Evolutionary conservation across 306 rosid genomes (phyloP).

Genomic region (barrel medic (Medicago truncatula)): MtrunA17r5.0-ANR NC_053045.1:47875501-47876000

Average conservation of each 20-base stretch:
- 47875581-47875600: conserved; percentile 65
- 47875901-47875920: conserved; percentile 9
- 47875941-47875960: not conserved
- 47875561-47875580: conserved; percentile 94
- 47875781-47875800: conserved; percentile 50
- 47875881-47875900: conserved; percentile 45
- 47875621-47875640: conserved; percentile 42
- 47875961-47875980: conserved; percentile 4
- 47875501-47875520: conserved; percentile 90
- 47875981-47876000: not conserved
- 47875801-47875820: conserved; percentile 53
- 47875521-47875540: conserved; percentile 89
- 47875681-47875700: conserved; percentile 32
- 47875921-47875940: conserved; percentile 3
- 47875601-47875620: conserved; percentile 46
- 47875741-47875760: conserved; percentile 33
- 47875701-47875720: conserved; percentile 41
- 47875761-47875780: conserved; percentile 37
- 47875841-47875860: conserved; percentile 47
- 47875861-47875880: conserved; percentile 55
- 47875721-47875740: conserved; percentile 17
- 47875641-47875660: conserved; percentile 31
- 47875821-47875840: conserved; percentile 50
- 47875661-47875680: conserved; percentile 37
- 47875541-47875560: conserved; percentile 70